Conservation (phyloP, 768 basidiomycete genomes). For the Suillus variegatus region DNA sequence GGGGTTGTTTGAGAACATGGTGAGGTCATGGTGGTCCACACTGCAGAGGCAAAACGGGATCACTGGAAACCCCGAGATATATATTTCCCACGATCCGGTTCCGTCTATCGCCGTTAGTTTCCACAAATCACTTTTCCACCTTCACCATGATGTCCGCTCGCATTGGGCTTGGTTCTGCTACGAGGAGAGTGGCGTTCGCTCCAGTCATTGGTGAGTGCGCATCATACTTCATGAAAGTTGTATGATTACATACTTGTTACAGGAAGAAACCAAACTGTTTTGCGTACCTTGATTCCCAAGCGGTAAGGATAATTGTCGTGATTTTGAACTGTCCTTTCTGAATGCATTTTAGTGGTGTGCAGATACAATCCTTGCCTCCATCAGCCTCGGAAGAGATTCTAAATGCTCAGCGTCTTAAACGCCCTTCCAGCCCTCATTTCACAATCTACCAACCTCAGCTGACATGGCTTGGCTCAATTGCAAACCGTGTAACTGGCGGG, state of each 20-base stretch:
- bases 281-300: conserved; percentile 35
- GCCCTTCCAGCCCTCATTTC: conserved; percentile 94
- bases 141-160: conserved; percentile 43
- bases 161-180: conserved; percentile 57
- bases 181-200: conserved; percentile 51
- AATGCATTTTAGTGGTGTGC: conserved; percentile 45
- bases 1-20: background rate
- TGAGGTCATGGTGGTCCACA: conserved; percentile 1
- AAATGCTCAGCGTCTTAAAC: conserved; percentile 82
- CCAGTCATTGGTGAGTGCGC: conserved; percentile 29
- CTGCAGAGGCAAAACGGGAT: too few relatives aligned
- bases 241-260: background rate
- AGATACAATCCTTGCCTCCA: conserved; percentile 66
- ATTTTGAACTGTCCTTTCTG: background rate
- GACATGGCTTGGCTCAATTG: conserved; percentile 87
- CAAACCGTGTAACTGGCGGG: conserved; percentile 82
- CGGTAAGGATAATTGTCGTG: conserved; percentile 35
- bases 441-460: conserved; percentile 97
- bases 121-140: background rate
- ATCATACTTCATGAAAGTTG: background rate
- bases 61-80: too few relatives aligned
- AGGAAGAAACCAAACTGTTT: conserved; percentile 40
- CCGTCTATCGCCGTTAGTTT: conserved; percentile 5
- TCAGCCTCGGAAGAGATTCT: conserved; percentile 63
- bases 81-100: conserved; percentile 22